A percentile compares a stretch with the other conserved stretches of the same genome.
Evolutionary conservation across 257 asterid species (phyloP).

Genomic region (Plantago major): DNA sequence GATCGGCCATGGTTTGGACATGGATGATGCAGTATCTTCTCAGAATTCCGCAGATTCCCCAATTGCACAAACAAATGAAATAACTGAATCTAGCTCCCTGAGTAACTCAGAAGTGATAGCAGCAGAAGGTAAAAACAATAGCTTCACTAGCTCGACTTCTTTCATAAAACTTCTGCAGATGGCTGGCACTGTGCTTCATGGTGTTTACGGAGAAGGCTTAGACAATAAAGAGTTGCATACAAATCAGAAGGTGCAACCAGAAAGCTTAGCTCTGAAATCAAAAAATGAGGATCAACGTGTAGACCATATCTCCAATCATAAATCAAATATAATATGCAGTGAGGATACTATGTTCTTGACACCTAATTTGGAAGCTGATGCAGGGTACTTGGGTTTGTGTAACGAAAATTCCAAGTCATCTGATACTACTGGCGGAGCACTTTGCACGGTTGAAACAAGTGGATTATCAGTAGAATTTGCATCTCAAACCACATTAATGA

Average conservation of each 20-base stretch:
- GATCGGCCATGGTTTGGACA: conserved; percentile 42
- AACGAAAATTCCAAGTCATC: conserved; percentile 23
- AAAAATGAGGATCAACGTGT: conserved; percentile 25
- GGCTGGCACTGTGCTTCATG: conserved; percentile 35
- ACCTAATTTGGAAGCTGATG: conserved; percentile 24
- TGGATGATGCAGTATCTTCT: conserved; percentile 56
- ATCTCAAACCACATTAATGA: conserved; percentile 33
- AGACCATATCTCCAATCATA: conserved; percentile 18
- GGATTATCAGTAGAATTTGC: conserved; percentile 59
- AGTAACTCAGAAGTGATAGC: conserved; percentile 33
- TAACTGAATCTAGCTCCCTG: conserved; percentile 39
- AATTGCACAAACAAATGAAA: conserved; percentile 40
- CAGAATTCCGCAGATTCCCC: conserved; percentile 57
- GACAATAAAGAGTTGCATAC: conserved; percentile 17
- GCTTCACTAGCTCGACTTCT: conserved; percentile 36
- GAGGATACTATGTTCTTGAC: conserved; percentile 21
- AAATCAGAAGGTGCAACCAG: conserved; percentile 26
- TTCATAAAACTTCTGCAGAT: conserved; percentile 52
- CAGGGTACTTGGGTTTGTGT: conserved; percentile 22
- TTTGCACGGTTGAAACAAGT: conserved; percentile 44
- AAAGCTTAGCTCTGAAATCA: conserved; percentile 23
- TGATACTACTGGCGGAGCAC: conserved; percentile 23
- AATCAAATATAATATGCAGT: conserved; percentile 14
- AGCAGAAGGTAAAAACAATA: conserved; percentile 32
- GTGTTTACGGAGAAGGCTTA: conserved; percentile 31